These are phyloP conservation scores for Begonia loranthoides DNA, from an alignment of 306 rosid genomes.

Conservation along the genomic window DNA sequence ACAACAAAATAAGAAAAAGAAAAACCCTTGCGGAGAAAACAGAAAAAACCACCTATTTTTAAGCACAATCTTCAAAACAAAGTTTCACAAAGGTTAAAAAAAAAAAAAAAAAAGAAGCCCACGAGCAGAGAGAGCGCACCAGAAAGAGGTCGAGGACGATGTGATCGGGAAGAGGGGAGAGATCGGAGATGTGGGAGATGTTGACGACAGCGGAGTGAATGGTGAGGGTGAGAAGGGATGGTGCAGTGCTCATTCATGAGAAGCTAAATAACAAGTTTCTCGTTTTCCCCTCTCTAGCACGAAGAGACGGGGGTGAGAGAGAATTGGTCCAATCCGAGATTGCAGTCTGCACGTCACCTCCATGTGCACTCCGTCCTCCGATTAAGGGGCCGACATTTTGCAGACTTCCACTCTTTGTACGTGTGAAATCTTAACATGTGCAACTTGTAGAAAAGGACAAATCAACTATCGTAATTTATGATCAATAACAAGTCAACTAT, in stretches of 20 bases:
- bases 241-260: constrained; percentile 56
- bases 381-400: constrained; percentile 5
- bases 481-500: too few species aligned
- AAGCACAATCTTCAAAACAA: neutral
- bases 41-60: too few species aligned
- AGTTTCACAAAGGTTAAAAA: neutral
- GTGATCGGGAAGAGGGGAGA: constrained; percentile 84
- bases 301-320: constrained; percentile 3
- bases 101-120: neutral
- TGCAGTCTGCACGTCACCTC: constrained; percentile 10
- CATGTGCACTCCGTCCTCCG: constrained; percentile 10
- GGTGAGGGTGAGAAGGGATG: constrained; percentile 71
- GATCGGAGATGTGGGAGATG: constrained; percentile 75
- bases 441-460: too few species aligned
- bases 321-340: constrained; percentile 25
- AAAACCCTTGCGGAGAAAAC: too few species aligned
- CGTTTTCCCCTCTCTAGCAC: neutral
- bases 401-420: too few species aligned
- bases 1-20: too few species aligned
- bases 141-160: constrained; percentile 70
- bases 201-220: constrained; percentile 76
- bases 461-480: too few species aligned
- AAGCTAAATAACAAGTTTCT: neutral
- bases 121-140: constrained; percentile 23
- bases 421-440: neutral